A percentile compares a stretch with the other conserved stretches of the same genome.
These are phyloP conservation scores for Exutisphaerella laricina DNA, from an alignment of 2,329 filamentous ascomycete species.

Conservation along the genomic window DNA sequence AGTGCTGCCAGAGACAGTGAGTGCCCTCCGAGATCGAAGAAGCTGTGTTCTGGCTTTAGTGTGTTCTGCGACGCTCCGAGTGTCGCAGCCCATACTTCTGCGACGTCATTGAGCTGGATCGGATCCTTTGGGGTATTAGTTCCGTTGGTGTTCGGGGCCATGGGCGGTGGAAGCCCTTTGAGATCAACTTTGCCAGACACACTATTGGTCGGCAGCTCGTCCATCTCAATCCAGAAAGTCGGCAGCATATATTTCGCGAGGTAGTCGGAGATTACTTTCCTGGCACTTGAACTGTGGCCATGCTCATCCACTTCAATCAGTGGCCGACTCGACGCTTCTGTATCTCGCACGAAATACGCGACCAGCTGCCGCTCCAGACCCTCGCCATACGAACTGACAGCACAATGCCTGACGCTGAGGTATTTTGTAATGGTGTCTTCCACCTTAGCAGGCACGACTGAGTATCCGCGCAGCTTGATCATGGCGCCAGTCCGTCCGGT, in stretches of 20 bases:
- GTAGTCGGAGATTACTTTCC: slow-evolving; percentile 58
- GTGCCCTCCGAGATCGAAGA: slow-evolving; percentile 77
- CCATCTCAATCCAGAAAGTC: slow-evolving; percentile 67
- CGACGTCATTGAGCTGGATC: slow-evolving; percentile 61
- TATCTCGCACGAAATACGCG: slow-evolving; percentile 68
- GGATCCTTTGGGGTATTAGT: slow-evolving; percentile 42
- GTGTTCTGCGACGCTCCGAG: slow-evolving; percentile 58
- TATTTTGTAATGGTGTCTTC: slow-evolving; percentile 66
- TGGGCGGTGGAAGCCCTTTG: slow-evolving; percentile 63
- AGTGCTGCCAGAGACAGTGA: slow-evolving; percentile 72
- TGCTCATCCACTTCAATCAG: slow-evolving; percentile 61
- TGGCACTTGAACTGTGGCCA: slow-evolving; percentile 64
- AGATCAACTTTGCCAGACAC: slow-evolving; percentile 76
- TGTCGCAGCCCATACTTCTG: slow-evolving; percentile 65
- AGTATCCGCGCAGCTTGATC: slow-evolving; percentile 77
- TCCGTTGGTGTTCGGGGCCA: slow-evolving; percentile 36
- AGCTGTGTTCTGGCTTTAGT: slow-evolving; percentile 66
- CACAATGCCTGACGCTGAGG: slow-evolving; percentile 65
- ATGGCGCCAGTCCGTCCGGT: slow-evolving; percentile 70
- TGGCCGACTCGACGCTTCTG: slow-evolving; percentile 54
- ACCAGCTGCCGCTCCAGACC: slow-evolving; percentile 70
- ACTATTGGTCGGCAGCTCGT: slow-evolving; percentile 65
- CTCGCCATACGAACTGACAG: slow-evolving; percentile 68
- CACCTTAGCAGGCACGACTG: slow-evolving; percentile 69
- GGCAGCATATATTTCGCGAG: slow-evolving; percentile 83